Conservation (phyloP, 805 yeast species). For the Ogataea pini region DNA sequence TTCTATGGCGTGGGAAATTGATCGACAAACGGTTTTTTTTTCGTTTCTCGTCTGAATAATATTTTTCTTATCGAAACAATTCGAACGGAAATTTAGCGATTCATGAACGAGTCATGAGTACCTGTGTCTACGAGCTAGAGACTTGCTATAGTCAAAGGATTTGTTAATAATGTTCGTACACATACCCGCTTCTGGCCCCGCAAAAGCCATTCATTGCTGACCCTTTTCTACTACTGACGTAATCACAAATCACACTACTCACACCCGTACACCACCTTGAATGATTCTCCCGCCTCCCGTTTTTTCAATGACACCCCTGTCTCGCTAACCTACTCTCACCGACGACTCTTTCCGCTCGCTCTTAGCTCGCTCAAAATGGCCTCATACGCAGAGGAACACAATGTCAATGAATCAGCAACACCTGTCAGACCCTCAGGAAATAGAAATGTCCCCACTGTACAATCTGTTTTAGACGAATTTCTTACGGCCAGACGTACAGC, state of each 20-base stretch:
- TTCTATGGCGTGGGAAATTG: no score
- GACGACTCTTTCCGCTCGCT: background rate
- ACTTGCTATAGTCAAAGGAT: no score
- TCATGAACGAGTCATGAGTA: no score
- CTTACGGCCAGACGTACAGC: slow-evolving; percentile 3
- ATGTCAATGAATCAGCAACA: background rate
- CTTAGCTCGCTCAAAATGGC: slow-evolving; percentile 3
- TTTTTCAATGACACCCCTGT: background rate
- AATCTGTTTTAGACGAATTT: slow-evolving; percentile 11
- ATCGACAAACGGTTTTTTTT: background rate
- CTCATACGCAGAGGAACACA: slow-evolving; percentile 10
- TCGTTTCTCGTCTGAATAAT: no score
- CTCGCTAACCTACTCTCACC: background rate
- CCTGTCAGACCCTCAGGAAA: background rate
- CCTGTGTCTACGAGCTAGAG: no score
- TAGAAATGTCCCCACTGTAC: slow-evolving; percentile 10
- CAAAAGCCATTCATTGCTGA: no score
- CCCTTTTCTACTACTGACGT: no score
- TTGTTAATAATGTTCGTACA: no score
- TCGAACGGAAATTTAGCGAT: no score
- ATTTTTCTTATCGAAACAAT: background rate
- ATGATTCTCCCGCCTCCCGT: no score
- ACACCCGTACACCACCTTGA: slow-evolving; percentile 1
- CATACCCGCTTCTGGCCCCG: no score
- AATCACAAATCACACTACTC: no score